These are phyloP conservation scores for Litchi chinensis DNA, from an alignment of 345 rosid genomes.

Conservation along the genomic window DNA sequence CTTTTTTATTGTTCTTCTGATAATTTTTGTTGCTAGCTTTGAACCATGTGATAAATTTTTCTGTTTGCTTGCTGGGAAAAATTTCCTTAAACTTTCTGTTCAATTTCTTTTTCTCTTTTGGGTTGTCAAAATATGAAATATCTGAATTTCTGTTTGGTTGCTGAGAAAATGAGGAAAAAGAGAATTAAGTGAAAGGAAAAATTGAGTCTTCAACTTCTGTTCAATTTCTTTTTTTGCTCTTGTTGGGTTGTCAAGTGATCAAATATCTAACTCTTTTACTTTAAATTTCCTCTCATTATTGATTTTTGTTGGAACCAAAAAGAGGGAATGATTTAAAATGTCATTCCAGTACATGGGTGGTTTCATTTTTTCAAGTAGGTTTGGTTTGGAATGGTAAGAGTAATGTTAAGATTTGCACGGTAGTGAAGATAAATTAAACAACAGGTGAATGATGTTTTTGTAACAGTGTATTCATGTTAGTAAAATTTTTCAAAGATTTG, in stretches of 20 bases:
- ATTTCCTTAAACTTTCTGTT: no score
- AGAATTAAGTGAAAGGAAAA: constrained; percentile 1
- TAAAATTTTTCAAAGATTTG: background rate
- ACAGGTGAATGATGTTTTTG: background rate
- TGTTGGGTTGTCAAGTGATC: constrained; percentile 1
- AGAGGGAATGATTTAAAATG: background rate
- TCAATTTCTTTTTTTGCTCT: background rate
- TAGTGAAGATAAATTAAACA: background rate
- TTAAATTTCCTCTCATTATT: background rate
- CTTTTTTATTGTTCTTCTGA: background rate
- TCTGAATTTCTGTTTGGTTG: no score
- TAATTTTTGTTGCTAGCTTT: background rate
- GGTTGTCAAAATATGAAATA: constrained; percentile 3
- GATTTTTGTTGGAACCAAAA: background rate
- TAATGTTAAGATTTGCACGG: background rate
- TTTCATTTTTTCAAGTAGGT: no score
- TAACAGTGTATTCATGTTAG: background rate
- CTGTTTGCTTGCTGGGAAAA: constrained; percentile 19
- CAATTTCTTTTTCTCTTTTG: background rate
- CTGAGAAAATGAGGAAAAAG: background rate
- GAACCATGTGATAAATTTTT: background rate
- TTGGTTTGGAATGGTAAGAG: background rate
- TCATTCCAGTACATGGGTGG: background rate
- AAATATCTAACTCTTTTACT: background rate
- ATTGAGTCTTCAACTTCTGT: background rate